A percentile compares a stretch with the other conserved stretches of the same genome.
Evolutionary conservation across 768 basidiomycete genomes (phyloP).

Genomic region (Pleurotus giganteus): DNA sequence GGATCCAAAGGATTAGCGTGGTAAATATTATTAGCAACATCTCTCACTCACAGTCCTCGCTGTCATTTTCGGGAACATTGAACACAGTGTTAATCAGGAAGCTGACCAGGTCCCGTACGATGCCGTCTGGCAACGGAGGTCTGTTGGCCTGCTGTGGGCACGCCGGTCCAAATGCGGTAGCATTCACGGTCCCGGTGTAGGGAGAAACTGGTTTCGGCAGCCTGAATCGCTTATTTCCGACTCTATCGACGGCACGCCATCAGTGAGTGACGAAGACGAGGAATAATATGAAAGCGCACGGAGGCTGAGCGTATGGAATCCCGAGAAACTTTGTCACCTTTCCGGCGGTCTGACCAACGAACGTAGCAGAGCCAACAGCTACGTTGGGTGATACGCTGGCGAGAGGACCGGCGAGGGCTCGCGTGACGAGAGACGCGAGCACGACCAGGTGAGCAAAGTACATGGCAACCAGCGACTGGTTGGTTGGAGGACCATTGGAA

Average conservation of each 20-base stretch:
- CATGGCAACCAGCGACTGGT: neutral
- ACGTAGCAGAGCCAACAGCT: constrained; percentile 38
- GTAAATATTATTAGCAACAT: neutral
- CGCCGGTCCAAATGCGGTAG: constrained; percentile 28
- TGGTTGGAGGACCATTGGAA: neutral
- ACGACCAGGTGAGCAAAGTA: neutral
- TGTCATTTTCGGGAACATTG: neutral
- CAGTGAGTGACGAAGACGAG: neutral
- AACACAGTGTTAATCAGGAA: neutral
- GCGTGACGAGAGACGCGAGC: neutral
- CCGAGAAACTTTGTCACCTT: constrained; percentile 41
- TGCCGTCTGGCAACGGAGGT: neutral
- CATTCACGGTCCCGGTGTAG: constrained; percentile 27
- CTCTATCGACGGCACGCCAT: constrained; percentile 12
- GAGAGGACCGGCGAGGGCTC: neutral
- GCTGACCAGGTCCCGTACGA: neutral
- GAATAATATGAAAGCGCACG: constrained; percentile 29
- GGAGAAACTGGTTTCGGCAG: constrained; percentile 24
- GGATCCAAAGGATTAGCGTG: neutral
- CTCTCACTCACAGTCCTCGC: neutral
- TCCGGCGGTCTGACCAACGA: constrained; percentile 36
- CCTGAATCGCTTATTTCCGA: constrained; percentile 15
- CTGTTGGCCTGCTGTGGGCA: constrained; percentile 40
- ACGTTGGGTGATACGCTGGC: constrained; percentile 18
- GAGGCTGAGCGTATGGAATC: constrained; percentile 54